Conservation (phyloP, 1,284 basidiomycete species). For the Polyporus tsugae region DNA sequence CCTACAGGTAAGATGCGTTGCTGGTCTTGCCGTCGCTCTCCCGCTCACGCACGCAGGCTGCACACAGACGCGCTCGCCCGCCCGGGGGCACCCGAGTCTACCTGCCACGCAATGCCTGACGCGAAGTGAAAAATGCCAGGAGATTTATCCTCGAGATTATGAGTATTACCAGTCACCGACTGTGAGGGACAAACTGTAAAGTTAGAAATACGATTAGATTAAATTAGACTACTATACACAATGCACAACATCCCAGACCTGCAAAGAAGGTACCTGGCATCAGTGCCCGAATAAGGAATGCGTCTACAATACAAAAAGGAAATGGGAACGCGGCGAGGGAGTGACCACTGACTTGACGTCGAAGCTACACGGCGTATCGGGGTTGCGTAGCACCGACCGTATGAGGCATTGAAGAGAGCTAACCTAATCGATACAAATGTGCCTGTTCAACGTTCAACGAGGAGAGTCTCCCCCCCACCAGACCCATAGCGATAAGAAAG, state of each 20-base stretch:
- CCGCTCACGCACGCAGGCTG: no score
- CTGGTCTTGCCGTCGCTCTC: no score
- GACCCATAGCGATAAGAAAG: not conserved
- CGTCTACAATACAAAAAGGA: not conserved
- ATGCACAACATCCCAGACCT: not conserved
- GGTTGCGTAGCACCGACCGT: not conserved
- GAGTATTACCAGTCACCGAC: no score
- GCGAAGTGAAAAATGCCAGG: no score
- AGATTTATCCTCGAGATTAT: no score
- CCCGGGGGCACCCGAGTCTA: no score
- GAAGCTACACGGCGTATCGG: not conserved
- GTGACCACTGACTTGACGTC: not conserved
- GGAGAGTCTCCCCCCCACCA: not conserved
- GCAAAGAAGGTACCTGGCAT: not conserved
- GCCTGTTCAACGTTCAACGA: not conserved
- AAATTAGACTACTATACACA: not conserved
- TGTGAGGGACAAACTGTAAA: no score
- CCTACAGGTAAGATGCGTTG: no score
- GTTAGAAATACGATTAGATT: not conserved
- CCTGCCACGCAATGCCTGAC: no score
- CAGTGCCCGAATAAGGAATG: not conserved
- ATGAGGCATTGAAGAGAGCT: not conserved
- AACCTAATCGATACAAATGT: slow-evolving; percentile 1
- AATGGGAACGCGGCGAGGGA: not conserved
- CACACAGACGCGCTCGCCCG: no score